Evolutionary conservation across 768 basidiomycete genomes (phyloP), one percentile per base, ranked within the genome.

Genomic region (Holtermannia corniformis): DNA sequence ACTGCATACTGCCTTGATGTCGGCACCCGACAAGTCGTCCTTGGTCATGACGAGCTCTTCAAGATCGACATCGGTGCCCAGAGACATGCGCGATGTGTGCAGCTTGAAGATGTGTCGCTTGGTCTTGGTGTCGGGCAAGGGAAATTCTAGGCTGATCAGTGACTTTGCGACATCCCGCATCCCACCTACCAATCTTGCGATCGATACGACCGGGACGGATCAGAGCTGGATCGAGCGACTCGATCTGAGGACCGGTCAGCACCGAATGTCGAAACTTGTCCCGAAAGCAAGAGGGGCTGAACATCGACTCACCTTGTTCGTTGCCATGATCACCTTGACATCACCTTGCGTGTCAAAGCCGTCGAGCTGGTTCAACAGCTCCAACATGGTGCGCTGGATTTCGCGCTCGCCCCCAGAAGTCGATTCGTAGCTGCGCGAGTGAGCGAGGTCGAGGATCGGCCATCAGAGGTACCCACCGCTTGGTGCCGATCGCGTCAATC

Each of bases 331-430:
- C 61, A 99, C 93, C 75, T 97, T 99, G 54, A 99, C 92, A 68
- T 97, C 95, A n/a, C 93, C 93, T 51, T 92, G 83, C 4, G 91
- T 91, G 70, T 99, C 95, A 73, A 99, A 97, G n/a, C 95, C 95
- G 64, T 99, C 95, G 40, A 99, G 79, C 74, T 99, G 95, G 71
- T 99, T 99, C 48, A 99, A 81, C 46, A 99, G 79, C 72, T 99
- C 95, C 75, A 97, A 78, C 95, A 99, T 96, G 14, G 95, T 99
- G 54, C 95, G 82, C 72, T 99, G 95, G 62, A 99, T 97, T 76
- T 99, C 95, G 59, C 93, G 87, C 75, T 99, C 93, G 58, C 95
- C 95, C 26, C 95, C 93, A 1, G 92, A 96, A 50, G 91, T 93
- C 20, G 95, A 97, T 61, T 99, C 95, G 72, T 97, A 99, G 54